Evolutionary conservation across 192 early-diverging fungal species (phyloP).

Genomic region (Gamsiella multidivaricata): DNA sequence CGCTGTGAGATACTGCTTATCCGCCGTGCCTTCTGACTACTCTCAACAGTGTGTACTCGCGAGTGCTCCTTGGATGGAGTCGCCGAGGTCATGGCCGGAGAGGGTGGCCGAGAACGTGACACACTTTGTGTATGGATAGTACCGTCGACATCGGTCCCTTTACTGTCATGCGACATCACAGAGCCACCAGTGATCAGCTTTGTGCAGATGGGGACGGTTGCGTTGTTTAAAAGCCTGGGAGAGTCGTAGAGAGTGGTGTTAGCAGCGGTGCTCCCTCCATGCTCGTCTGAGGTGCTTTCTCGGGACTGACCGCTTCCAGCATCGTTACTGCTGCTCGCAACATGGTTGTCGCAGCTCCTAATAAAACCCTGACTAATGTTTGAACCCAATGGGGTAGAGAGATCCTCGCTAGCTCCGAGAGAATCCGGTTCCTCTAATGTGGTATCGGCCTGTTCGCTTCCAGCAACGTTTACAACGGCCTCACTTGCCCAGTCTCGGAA

Average conservation of each 20-base stretch:
- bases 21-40: too few relatives aligned
- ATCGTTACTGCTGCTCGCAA: too few relatives aligned
- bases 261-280: not conserved
- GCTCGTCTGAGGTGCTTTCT: too few relatives aligned
- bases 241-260: not conserved
- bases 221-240: not conserved
- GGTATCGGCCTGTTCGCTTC: too few relatives aligned
- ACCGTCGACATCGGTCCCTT: not conserved
- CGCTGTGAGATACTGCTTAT: too few relatives aligned
- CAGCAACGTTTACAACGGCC: too few relatives aligned
- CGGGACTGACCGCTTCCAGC: too few relatives aligned
- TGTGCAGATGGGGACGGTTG: not conserved
- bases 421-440: too few relatives aligned
- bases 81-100: not conserved
- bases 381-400: too few relatives aligned
- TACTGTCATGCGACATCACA: not conserved
- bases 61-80: not conserved
- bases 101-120: not conserved
- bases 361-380: too few relatives aligned
- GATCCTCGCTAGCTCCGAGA: too few relatives aligned
- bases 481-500: slow-evolving; percentile 12
- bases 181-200: not conserved
- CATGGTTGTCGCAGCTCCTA: too few relatives aligned
- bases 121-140: not conserved
- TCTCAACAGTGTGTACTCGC: not conserved